phyloP scores from a whole-genome alignment of 2,329 filamentous ascomycete species.

The Pseudocercospora pini-densiflorae region DNA sequence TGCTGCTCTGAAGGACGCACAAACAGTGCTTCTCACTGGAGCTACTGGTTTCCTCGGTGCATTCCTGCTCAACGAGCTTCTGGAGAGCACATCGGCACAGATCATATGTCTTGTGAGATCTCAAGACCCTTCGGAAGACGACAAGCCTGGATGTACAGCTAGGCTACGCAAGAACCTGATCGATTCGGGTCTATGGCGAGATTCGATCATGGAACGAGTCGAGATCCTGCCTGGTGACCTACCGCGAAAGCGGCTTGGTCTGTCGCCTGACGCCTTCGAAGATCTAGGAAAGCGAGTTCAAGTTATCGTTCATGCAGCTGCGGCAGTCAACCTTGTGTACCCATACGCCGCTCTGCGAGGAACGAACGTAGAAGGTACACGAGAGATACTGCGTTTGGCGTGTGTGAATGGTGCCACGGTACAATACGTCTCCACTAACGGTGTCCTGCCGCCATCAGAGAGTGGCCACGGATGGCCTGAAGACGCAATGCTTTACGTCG shows the following conservation, averaged over 20 bases:
- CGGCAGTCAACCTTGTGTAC: constrained; percentile 80
- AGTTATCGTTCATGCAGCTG: constrained; percentile 77
- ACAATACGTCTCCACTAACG: constrained; percentile 80
- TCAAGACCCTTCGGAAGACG: constrained; percentile 67
- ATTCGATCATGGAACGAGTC: constrained; percentile 76
- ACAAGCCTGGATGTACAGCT: constrained; percentile 69
- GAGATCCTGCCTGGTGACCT: constrained; percentile 77
- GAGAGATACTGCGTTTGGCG: constrained; percentile 74
- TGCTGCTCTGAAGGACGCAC: constrained; percentile 65
- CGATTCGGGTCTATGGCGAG: constrained; percentile 78
- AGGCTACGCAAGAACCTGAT: constrained; percentile 75
- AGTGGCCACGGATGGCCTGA: constrained; percentile 70
- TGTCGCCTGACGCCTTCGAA: constrained; percentile 68
- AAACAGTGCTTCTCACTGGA: constrained; percentile 73
- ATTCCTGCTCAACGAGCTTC: constrained; percentile 70
- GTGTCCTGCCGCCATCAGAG: constrained; percentile 72
- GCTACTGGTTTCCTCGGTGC: constrained; percentile 77
- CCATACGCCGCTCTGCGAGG: constrained; percentile 76
- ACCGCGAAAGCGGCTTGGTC: constrained; percentile 69
- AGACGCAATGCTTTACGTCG: constrained; percentile 67
- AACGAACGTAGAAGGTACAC: constrained; percentile 79
- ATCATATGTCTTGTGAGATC: constrained; percentile 77
- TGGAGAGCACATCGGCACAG: constrained; percentile 70
- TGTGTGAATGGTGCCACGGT: constrained; percentile 70
- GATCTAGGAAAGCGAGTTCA: constrained; percentile 68